phyloP scores from a whole-genome alignment of 805 yeast species.

The Metschnikowia chrysomelidarum region DNA sequence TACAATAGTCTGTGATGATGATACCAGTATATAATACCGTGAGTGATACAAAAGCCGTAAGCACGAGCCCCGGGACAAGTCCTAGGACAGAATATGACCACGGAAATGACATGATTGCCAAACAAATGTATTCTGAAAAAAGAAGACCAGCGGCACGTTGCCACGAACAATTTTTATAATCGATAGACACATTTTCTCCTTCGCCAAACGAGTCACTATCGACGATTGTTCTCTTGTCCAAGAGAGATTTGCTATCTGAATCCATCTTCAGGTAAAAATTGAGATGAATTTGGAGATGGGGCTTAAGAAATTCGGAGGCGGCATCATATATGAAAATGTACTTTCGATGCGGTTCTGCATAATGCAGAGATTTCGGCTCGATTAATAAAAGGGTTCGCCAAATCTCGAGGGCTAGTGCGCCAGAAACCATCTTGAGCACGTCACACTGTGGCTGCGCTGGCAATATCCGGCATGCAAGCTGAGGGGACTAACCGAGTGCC shows the following conservation, averaged over 20 bases:
- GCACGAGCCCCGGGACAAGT: constrained; percentile 53
- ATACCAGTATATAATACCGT: constrained; percentile 55
- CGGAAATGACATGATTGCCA: constrained; percentile 65
- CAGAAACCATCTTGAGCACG: too few relatives aligned
- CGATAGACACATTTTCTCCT: constrained; percentile 29
- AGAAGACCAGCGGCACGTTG: constrained; percentile 57
- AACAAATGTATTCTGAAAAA: constrained; percentile 58
- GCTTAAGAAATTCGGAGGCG: too few relatives aligned
- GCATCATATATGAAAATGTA: too few relatives aligned
- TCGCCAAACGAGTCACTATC: constrained; percentile 9
- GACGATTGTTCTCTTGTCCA: constrained; percentile 3
- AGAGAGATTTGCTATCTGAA: neutral
- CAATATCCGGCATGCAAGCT: neutral
- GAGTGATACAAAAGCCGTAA: constrained; percentile 50
- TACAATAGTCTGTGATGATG: constrained; percentile 54
- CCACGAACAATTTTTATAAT: constrained; percentile 56
- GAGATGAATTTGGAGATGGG: too few relatives aligned
- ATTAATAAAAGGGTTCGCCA: too few relatives aligned
- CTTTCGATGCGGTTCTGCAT: too few relatives aligned
- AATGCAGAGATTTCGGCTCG: too few relatives aligned
- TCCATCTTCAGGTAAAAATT: too few relatives aligned
- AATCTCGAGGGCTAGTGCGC: too few relatives aligned
- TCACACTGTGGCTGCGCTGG: constrained; percentile 8
- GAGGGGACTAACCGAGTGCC: too few relatives aligned
- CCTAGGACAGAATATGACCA: constrained; percentile 64